phyloP scores from a whole-genome alignment of 257 asterid genomes.

The Solanum bulbocastanum region DNA sequence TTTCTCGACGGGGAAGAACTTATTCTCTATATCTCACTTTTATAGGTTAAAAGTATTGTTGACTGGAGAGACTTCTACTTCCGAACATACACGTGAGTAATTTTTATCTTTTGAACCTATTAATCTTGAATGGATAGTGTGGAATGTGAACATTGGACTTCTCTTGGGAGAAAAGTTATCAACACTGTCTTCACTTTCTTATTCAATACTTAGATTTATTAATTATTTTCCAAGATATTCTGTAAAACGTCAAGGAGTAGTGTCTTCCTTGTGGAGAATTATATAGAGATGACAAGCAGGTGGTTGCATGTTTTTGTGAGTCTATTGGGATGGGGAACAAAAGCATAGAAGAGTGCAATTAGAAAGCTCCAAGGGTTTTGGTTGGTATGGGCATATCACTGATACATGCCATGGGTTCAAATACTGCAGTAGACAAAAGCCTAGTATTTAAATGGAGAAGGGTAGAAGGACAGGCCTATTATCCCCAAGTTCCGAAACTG shows the following conservation, averaged over 20 bases:
- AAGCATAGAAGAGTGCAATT: background rate
- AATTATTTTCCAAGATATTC: background rate
- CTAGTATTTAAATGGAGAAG: background rate
- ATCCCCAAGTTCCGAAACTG: background rate
- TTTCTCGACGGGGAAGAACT: background rate
- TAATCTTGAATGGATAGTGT: background rate
- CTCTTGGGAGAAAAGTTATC: background rate
- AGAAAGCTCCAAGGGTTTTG: background rate
- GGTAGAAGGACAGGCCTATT: background rate
- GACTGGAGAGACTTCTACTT: slow-evolving; percentile 91
- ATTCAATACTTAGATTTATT: background rate
- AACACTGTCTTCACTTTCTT: background rate
- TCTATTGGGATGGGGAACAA: background rate
- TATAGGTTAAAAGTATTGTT: slow-evolving; percentile 77
- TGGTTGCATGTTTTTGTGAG: background rate
- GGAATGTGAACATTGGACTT: background rate
- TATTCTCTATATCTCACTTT: background rate
- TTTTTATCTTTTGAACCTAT: background rate
- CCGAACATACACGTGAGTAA: slow-evolving; percentile 55
- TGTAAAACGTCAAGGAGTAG: background rate
- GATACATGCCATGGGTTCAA: background rate
- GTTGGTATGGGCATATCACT: background rate
- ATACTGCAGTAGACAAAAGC: background rate
- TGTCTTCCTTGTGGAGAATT: background rate
- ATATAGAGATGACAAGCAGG: background rate